These are phyloP conservation scores for Fusarium sarcochroum DNA, from an alignment of 2,329 filamentous ascomycete species.

Conservation along the genomic window DNA sequence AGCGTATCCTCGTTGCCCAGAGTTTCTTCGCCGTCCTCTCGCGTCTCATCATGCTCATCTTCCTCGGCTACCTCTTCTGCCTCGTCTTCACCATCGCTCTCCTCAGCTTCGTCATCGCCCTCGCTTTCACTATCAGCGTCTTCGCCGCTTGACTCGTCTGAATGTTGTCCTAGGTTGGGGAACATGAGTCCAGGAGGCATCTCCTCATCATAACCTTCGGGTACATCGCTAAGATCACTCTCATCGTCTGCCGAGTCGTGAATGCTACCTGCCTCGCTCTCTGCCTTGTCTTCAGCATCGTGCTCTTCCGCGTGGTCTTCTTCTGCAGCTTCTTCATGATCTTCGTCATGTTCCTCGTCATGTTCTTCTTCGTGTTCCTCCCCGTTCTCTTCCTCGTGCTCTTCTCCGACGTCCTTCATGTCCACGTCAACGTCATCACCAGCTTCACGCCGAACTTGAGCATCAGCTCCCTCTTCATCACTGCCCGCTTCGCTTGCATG, in stretches of 20 bases:
- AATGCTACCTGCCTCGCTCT: slow-evolving; percentile 64
- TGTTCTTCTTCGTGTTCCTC: slow-evolving; percentile 48
- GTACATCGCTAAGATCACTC: slow-evolving; percentile 77
- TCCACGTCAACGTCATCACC: slow-evolving; percentile 55
- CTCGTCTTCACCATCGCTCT: slow-evolving; percentile 39
- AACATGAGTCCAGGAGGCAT: slow-evolving; percentile 68
- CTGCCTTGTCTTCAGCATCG: slow-evolving; percentile 51
- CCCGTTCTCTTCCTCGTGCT: slow-evolving; percentile 49
- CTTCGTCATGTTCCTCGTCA: slow-evolving; percentile 47
- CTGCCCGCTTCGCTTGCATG: slow-evolving; percentile 56
- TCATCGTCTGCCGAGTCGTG: slow-evolving; percentile 78
- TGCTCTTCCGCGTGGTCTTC: slow-evolving; percentile 56
- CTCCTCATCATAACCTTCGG: slow-evolving; percentile 70
- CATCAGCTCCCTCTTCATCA: slow-evolving; percentile 60
- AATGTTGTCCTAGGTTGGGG: slow-evolving; percentile 59
- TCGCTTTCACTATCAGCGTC: slow-evolving; percentile 56
- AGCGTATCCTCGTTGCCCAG: slow-evolving; percentile 37
- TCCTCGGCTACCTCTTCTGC: slow-evolving; percentile 38
- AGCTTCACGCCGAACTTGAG: slow-evolving; percentile 55
- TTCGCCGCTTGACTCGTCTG: slow-evolving; percentile 53
- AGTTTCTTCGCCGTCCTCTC: slow-evolving; percentile 36
- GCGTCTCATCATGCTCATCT: slow-evolving; percentile 15
- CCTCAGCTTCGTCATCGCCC: slow-evolving; percentile 49
- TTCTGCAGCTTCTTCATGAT: slow-evolving; percentile 47
- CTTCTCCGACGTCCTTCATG: slow-evolving; percentile 60